A percentile compares a stretch with the other conserved stretches of the same genome.
Conservation (phyloP, 192 early-diverging fungal species). For the Coemansia sp. region DNA sequence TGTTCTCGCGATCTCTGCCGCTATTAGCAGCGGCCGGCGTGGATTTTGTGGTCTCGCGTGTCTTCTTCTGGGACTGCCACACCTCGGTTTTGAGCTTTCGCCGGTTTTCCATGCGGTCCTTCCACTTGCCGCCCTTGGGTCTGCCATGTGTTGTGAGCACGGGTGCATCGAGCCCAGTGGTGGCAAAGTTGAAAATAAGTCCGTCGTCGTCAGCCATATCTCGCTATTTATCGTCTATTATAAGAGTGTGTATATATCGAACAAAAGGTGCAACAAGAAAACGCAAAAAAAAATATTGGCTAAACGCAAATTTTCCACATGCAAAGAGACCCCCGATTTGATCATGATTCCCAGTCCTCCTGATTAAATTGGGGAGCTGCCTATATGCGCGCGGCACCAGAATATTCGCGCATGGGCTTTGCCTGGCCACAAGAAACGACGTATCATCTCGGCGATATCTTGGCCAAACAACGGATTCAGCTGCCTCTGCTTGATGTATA, state of each 20-base stretch:
- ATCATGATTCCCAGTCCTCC: not conserved
- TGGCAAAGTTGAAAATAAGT: constrained; percentile 64
- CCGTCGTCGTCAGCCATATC: constrained; percentile 68
- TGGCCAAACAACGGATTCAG: not conserved
- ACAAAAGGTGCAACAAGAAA: not conserved
- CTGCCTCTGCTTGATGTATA: not conserved
- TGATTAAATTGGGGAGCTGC: not conserved
- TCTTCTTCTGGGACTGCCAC: constrained; percentile 29
- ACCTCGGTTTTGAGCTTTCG: constrained; percentile 28
- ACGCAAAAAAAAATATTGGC: not conserved
- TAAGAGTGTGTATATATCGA: not conserved
- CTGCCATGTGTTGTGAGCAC: constrained; percentile 17
- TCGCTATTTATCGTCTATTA: not conserved
- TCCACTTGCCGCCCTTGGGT: constrained; percentile 50
- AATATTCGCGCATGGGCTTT: not conserved
- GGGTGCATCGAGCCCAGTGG: constrained; percentile 9
- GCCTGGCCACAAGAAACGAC: not conserved
- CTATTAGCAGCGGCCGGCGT: not conserved
- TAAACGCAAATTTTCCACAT: constrained; percentile 3
- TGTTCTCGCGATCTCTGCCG: not conserved
- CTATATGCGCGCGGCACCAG: not conserved
- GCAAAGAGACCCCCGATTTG: not conserved
- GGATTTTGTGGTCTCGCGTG: not conserved
- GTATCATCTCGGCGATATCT: constrained; percentile 2
- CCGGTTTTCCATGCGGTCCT: constrained; percentile 47